A percentile compares a stretch with the other conserved stretches of the same genome.
Conservation (phyloP, 495 filamentous ascomycete genomes). For the Penicillium argentinense region DNA sequence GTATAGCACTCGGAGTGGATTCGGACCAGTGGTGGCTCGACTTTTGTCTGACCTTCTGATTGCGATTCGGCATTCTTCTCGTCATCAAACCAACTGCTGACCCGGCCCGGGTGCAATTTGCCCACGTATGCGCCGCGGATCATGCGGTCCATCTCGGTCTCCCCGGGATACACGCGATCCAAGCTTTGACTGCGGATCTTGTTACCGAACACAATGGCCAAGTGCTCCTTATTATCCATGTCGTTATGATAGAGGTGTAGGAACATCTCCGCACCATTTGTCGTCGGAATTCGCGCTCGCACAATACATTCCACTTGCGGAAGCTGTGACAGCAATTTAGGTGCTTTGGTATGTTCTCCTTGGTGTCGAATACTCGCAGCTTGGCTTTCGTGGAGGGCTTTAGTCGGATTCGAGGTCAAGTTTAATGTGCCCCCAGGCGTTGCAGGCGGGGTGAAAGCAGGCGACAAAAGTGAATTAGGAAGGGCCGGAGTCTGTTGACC, state of each 20-base stretch:
- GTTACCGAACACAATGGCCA: conserved; percentile 95
- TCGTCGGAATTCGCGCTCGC: conserved; percentile 82
- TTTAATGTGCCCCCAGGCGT: conserved; percentile 65
- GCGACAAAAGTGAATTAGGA: conserved; percentile 62
- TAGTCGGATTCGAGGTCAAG: conserved; percentile 36
- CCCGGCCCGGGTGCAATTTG: conserved; percentile 80
- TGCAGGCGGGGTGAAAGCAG: conserved; percentile 76
- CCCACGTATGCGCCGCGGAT: conserved; percentile 92
- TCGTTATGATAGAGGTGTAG: conserved; percentile 92
- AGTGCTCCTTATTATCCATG: conserved; percentile 90
- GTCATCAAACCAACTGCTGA: conserved; percentile 60
- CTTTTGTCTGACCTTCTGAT: conserved; percentile 7
- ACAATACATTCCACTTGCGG: conserved; percentile 80
- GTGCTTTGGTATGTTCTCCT: conserved; percentile 55
- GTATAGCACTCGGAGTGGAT: conserved; percentile 99
- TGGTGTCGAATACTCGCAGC: conserved; percentile 17
- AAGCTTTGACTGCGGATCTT: conserved; percentile 78
- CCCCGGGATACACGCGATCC: conserved; percentile 76
- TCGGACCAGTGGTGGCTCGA: conserved; percentile 68
- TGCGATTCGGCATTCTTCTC: conserved; percentile 16
- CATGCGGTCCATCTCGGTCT: conserved; percentile 95
- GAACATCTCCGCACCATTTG: conserved; percentile 92
- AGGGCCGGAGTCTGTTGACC: conserved; percentile 39
- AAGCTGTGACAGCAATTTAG: conserved; percentile 65
- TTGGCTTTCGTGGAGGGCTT: conserved; percentile 34